A percentile compares a stretch with the other conserved stretches of the same genome.
Conservation (phyloP, 331 rosid genomes). For the Pyrus hybrid region DNA sequence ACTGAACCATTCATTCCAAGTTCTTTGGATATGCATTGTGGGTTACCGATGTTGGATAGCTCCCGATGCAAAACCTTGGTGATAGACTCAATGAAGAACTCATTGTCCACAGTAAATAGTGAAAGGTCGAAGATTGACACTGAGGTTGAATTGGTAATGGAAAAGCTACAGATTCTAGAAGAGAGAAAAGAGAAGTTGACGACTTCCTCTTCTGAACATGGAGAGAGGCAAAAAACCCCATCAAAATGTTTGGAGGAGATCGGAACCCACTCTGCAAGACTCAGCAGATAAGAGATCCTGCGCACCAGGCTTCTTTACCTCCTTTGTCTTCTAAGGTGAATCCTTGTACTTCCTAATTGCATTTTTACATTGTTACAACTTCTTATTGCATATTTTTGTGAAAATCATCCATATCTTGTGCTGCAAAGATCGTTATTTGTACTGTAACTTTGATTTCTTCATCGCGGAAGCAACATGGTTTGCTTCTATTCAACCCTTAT, state of each 20-base stretch:
- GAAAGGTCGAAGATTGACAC: slow-evolving; percentile 36
- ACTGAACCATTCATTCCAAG: not conserved
- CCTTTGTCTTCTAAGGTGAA: slow-evolving; percentile 46
- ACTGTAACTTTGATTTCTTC: not conserved
- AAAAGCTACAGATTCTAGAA: slow-evolving; percentile 33
- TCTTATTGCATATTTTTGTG: not conserved
- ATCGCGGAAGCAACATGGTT: not conserved
- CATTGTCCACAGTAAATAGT: slow-evolving; percentile 16
- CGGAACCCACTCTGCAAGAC: slow-evolving; percentile 13
- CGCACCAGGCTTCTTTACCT: slow-evolving; percentile 25
- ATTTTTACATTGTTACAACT: not conserved
- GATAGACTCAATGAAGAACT: slow-evolving; percentile 20
- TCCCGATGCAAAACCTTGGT: slow-evolving; percentile 14
- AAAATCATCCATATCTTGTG: slow-evolving; percentile 10
- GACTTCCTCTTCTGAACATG: slow-evolving; percentile 19
- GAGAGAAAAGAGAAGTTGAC: slow-evolving; percentile 29
- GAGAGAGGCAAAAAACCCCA: slow-evolving; percentile 20
- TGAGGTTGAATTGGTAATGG: slow-evolving; percentile 36
- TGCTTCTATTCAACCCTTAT: not conserved
- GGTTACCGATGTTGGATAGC: not conserved
- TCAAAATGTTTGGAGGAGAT: slow-evolving; percentile 39
- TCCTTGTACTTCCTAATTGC: not conserved
- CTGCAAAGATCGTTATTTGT: not conserved
- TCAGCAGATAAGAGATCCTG: slow-evolving; percentile 24
- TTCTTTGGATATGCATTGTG: not conserved